Evolutionary conservation across 106 monocot genomes (phyloP), one percentile per base, ranked within the genome.

Genomic region (Phalaenopsis aphrodite): DNA sequence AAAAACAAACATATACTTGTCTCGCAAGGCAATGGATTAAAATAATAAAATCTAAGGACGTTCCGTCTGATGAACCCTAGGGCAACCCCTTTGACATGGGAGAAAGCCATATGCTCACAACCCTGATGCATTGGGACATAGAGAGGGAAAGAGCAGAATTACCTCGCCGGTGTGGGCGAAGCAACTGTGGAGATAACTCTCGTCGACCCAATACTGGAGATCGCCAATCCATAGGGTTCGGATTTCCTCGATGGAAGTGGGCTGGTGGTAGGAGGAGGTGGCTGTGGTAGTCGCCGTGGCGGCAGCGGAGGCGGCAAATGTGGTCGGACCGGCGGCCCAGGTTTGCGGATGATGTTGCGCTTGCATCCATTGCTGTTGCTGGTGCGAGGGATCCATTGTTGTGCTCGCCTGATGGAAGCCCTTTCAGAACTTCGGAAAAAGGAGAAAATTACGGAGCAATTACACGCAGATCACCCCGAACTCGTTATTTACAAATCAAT

Each of bases 121-220:
- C 7, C 23, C n/a, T 64, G 4, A 21, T n/a, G 64, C 5, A 21
- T 64, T 23, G 64, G 12, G 5, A 61, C 61, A 61, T 3, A 21
- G 18, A n/a, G 61, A 61, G 52, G 10, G 0, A 5, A 58, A 41
- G 15, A 72, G 39, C 4, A 5, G 5, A 38, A 19, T 11, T 64
- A 96, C 92, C 84, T 97, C 97, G 55, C 94, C 97, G 75, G 97
- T 89, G 72, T 92, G 94, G 37, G 92, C 88, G 85, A 97, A 97
- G 92, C 94, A 94, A 78, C 77, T 84, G 79, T 80, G 72, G 86
- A 97, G 94, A 81, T 97, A 97, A 84, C 66, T 85, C 86, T 97
- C 97, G 84, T 97, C 97, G 74, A 88, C 88, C 97, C 97, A 97
- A 86, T 90, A 97, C 86, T 94, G 97, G 57, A 97, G 92, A 64